phyloP scores from a whole-genome alignment of 2,329 filamentous ascomycete species.

The Pseudocercospora vitis region DNA sequence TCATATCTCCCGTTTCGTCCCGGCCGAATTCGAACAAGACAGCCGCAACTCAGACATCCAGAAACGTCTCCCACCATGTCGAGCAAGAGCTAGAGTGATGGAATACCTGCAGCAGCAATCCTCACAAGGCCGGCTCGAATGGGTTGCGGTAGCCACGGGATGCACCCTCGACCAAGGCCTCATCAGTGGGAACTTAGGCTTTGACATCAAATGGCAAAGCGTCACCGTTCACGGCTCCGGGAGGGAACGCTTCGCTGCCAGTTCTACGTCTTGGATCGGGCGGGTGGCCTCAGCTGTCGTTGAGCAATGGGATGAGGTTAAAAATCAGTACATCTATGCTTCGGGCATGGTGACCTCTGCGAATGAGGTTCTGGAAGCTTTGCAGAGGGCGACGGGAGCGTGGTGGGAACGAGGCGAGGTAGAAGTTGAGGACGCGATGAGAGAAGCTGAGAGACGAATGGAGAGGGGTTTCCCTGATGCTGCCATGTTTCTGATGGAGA shows the following conservation, averaged over 20 bases:
- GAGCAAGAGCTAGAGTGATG: conserved; percentile 35
- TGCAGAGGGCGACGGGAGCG: conserved; percentile 33
- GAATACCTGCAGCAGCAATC: conserved; percentile 31
- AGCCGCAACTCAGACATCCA: conserved; percentile 36
- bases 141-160: conserved; percentile 40
- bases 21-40: conserved; percentile 33
- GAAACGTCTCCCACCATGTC: conserved; percentile 34
- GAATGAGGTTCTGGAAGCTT: conserved; percentile 36
- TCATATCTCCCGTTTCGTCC: conserved; percentile 26
- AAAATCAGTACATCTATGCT: conserved; percentile 41
- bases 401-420: conserved; percentile 38
- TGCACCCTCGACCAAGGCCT: conserved; percentile 38
- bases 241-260: conserved; percentile 39
- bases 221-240: conserved; percentile 41
- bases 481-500: conserved; percentile 42
- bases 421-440: conserved; percentile 39
- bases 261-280: conserved; percentile 38
- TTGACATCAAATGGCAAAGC: conserved; percentile 44
- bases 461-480: conserved; percentile 41
- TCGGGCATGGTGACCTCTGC: conserved; percentile 37
- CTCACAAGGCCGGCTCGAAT: conserved; percentile 30
- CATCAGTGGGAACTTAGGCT: conserved; percentile 38
- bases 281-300: conserved; percentile 33
- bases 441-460: conserved; percentile 40
- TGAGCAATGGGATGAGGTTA: conserved; percentile 37